Conservation (phyloP, 306 rosid species). For the Canavalia ensiformis region DNA sequence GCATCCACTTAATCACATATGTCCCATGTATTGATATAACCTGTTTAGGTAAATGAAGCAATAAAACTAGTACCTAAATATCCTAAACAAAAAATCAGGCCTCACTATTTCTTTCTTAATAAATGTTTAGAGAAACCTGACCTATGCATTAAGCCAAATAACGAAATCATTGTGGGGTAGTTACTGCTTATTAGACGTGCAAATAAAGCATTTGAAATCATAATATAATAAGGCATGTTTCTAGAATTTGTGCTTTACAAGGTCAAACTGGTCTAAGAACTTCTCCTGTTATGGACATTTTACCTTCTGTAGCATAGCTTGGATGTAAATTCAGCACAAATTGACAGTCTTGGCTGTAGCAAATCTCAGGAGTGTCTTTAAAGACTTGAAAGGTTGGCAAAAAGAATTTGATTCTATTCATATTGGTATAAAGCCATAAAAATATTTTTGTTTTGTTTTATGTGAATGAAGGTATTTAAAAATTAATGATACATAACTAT, state of each 20-base stretch:
- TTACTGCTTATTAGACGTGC: constrained; percentile 17
- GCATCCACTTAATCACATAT: too few species aligned
- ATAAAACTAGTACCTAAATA: too few species aligned
- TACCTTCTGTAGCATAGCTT: constrained; percentile 32
- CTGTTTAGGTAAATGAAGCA: too few species aligned
- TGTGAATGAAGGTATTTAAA: neutral
- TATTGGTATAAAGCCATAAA: neutral
- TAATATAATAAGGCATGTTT: constrained; percentile 1
- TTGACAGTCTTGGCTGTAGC: neutral
- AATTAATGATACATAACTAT: neutral
- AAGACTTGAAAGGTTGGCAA: constrained; percentile 20
- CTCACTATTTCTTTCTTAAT: neutral
- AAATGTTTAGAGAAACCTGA: neutral
- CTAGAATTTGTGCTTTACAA: constrained; percentile 14
- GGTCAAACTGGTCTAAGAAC: constrained; percentile 29
- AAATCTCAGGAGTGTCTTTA: constrained; percentile 22
- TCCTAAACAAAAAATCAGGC: neutral
- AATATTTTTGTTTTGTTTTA: neutral
- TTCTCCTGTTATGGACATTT: constrained; percentile 36
- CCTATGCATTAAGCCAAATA: neutral
- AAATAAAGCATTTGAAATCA: constrained; percentile 46
- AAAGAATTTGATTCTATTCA: neutral
- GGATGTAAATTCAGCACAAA: constrained; percentile 29
- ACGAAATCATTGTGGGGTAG: neutral
- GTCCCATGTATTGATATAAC: too few species aligned